Percentiles rank a stretch among this genome's conserved stretches.
These are phyloP conservation scores for Naegleria gruberi DNA, from an alignment of 208 protist genomes.

Conservation along the genomic window DNA sequence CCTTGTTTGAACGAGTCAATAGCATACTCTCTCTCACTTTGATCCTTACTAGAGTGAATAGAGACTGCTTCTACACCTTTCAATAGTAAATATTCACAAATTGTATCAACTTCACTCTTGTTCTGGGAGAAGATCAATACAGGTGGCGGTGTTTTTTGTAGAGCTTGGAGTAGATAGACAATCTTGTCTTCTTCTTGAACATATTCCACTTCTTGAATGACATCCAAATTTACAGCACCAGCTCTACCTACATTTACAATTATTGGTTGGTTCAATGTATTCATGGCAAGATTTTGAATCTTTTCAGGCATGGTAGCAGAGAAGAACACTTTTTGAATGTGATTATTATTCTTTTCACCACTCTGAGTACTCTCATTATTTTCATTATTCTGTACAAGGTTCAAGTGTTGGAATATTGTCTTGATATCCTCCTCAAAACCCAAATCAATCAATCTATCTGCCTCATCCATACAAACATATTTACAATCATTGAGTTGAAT, in stretches of 20 bases:
- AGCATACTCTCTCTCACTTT: slow-evolving; percentile 10
- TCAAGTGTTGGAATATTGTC: not conserved
- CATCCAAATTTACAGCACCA: slow-evolving; percentile 75
- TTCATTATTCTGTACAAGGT: not conserved
- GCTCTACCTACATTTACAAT: slow-evolving; percentile 79
- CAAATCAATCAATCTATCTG: slow-evolving; percentile 71
- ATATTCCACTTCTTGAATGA: slow-evolving; percentile 71
- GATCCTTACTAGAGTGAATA: slow-evolving; percentile 58
- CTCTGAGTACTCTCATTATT: not conserved
- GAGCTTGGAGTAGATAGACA: slow-evolving; percentile 51
- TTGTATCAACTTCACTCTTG: slow-evolving; percentile 75
- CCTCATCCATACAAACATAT: slow-evolving; percentile 67
- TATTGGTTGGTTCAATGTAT: slow-evolving; percentile 57
- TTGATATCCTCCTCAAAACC: slow-evolving; percentile 66
- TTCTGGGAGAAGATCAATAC: slow-evolving; percentile 78
- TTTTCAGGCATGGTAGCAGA: slow-evolving; percentile 80
- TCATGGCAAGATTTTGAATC: slow-evolving; percentile 69
- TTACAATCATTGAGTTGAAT: slow-evolving; percentile 60
- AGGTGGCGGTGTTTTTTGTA: slow-evolving; percentile 78
- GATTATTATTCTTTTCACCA: slow-evolving; percentile 12
- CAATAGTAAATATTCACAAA: slow-evolving; percentile 79
- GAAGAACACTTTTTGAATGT: slow-evolving; percentile 80
- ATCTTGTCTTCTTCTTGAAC: slow-evolving; percentile 72
- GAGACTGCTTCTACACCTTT: slow-evolving; percentile 62
- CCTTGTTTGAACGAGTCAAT: slow-evolving; percentile 39